Evolutionary conservation across 257 asterid species (phyloP), one percentile per base, ranked within the genome.

Genomic region (Leonotis leonurus): DNA sequence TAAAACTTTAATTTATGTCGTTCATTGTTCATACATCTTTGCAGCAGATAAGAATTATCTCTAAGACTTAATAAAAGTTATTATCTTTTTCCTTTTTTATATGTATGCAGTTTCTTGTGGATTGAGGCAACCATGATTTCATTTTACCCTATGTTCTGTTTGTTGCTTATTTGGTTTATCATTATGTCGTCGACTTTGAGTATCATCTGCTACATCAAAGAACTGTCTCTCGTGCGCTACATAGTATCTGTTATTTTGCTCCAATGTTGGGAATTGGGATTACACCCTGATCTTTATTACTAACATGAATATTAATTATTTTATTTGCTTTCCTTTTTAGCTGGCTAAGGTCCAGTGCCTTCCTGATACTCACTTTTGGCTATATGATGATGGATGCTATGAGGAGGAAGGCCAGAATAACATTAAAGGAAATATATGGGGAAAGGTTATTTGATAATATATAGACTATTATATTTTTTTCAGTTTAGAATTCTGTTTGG

Each of bases 361-460:
- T 35, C 75, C 77, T 17, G 76, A 64, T 70, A 82, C 96, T 10
- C 96, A 70, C 76, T 83, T 85, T 72, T 87, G 96, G 94, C 80
- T 87, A n/a, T 87, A 87, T 6, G 94, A 87, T 43, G 96, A 87
- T 76, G 96, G 96, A 40, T 78, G 87, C 17, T 85, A 87, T 13
- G 96, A 87, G 75, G 96, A 87, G 68, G 96, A 87, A 83, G 96
- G 96, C 37, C 96, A 87, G 74, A 87, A 87, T 64, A 87, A 68
- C 65, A 87, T 87, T 30, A 85, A 73, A 77, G 93, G 94, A 58
- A 75, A 78, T 77, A 83, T 87, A 69, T 87, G 96, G 96, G 80
- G 68, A 72, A 87, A 87, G 94, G 96, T 87, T 77, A 65, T 74
- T 55, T 63, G 60, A 30, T 73, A 68, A 61, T 65, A 70, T 55